Base-by-base conservation (phyloP, 169 alveolate species). In the Eimeria nieschulzi region DNA sequence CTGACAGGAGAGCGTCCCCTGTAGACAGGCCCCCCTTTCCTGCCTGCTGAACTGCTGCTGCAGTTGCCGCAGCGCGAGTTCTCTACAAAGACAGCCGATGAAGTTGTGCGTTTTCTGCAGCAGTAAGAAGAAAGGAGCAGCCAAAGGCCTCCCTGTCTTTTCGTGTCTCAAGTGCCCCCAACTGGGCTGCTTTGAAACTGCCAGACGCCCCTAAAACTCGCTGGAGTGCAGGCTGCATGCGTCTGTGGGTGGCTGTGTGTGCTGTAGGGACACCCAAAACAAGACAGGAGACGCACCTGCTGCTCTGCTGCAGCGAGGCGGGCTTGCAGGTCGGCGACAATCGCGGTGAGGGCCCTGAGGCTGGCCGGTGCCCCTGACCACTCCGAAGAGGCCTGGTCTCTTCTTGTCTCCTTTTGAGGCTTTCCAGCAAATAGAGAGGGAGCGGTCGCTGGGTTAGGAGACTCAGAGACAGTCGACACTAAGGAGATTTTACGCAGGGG, bases 71-170 rank as follows among this genome's bases (percentile, higher is more conserved):
- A 80, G 53, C 56, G 53, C 61, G 1, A 80, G 25, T 7, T 80
- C 88, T 33, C 88, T 80, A 55, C 61, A n/a, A n/a, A 80, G 88
- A 80, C 88, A 80, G 19, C 76, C 88, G 8, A 80, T 59, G 23
- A 61, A 80, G 88, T 80, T 80, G 59, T 80, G 76, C 6, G 88
- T 80, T 9, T 26, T 66, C 88, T 80, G 76, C 61, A 61, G 26
- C 21, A 17, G 53, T 8, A n/a, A 26, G 54, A 78, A n/a, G 23
- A 66, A 66, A n/a, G 7, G n/a, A 19, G 39, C 51, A 71, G 80
- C 80, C 3, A 75, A 75, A 33, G 12, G 83, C 23, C 83, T 75
- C 46, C 66, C 54, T 33, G n/a, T 10, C 66, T 59, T 5, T 59
- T 59, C 66, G 66, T 13, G n/a, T 10, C 66, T 59, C 5, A 17